A percentile compares a stretch with the other conserved stretches of the same genome.
Evolutionary conservation across 805 yeast genomes (phyloP).

Genomic region (Lipomyces sp.): DNA sequence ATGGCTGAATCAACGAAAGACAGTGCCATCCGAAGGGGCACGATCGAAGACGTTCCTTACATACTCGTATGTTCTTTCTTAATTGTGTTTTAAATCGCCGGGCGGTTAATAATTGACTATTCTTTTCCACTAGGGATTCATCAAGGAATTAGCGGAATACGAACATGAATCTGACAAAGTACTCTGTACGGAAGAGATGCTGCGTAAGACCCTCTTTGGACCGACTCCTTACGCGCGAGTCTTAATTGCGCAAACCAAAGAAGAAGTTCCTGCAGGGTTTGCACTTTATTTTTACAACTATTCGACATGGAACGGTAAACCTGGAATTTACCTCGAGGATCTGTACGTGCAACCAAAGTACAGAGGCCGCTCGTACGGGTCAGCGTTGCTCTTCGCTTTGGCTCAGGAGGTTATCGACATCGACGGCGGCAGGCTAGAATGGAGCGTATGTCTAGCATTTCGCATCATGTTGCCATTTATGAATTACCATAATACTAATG

Average conservation of each 20-base stretch:
- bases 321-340: slow-evolving; percentile 30
- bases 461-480: neutral
- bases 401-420: slow-evolving; percentile 24
- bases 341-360: slow-evolving; percentile 27
- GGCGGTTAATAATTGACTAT: neutral
- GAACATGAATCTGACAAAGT: slow-evolving; percentile 27
- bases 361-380: slow-evolving; percentile 19
- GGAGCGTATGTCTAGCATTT: slow-evolving; percentile 19
- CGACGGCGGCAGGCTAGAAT: slow-evolving; percentile 28
- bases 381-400: slow-evolving; percentile 23
- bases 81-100: neutral
- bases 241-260: slow-evolving; percentile 25
- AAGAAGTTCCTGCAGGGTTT: slow-evolving; percentile 36
- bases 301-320: slow-evolving; percentile 30
- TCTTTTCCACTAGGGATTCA: slow-evolving; percentile 9
- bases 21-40: slow-evolving; percentile 20
- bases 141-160: slow-evolving; percentile 24
- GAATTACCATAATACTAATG: neutral
- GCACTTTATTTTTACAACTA: slow-evolving; percentile 30
- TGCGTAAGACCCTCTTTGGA: slow-evolving; percentile 21
- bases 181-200: slow-evolving; percentile 25
- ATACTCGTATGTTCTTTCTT: slow-evolving; percentile 14
- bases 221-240: slow-evolving; percentile 20
- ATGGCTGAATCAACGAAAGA: slow-evolving; percentile 3
- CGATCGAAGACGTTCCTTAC: slow-evolving; percentile 24